A percentile compares a stretch with the other conserved stretches of the same genome.
Conservation (phyloP, 257 asterid species). For the Ophiorrhiza pumila region DNA sequence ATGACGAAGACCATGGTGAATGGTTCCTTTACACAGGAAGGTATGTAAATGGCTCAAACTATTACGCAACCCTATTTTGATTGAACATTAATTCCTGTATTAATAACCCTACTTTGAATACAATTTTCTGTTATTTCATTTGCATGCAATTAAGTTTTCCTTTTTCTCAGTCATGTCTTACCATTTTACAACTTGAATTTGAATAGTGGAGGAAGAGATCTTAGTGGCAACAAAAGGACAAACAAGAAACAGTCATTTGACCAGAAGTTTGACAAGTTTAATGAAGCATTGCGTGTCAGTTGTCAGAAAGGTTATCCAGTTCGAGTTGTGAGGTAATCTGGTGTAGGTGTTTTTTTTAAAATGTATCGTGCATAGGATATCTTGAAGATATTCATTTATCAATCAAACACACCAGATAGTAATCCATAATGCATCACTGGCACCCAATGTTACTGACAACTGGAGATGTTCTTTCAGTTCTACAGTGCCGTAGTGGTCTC, state of each 20-base stretch:
- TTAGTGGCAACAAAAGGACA: constrained; percentile 84
- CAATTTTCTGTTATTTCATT: background rate
- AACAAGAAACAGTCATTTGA: constrained; percentile 74
- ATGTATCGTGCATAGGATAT: background rate
- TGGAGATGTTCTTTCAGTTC: too few relatives aligned
- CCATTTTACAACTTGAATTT: constrained; percentile 16
- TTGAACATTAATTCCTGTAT: background rate
- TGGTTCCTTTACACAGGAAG: constrained; percentile 98
- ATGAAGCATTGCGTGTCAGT: constrained; percentile 82
- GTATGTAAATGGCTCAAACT: constrained; percentile 28
- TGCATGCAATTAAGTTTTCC: background rate
- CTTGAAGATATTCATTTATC: background rate
- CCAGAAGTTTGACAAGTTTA: constrained; percentile 58
- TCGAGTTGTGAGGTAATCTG: constrained; percentile 84
- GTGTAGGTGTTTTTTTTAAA: background rate
- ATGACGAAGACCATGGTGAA: constrained; percentile 93
- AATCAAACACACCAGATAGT: background rate
- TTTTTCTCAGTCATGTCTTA: background rate
- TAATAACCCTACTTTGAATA: background rate
- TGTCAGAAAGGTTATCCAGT: constrained; percentile 86
- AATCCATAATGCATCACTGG: background rate
- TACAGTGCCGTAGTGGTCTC: too few relatives aligned
- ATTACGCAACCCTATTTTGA: too few relatives aligned
- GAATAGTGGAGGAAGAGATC: constrained; percentile 90
- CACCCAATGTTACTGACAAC: background rate